Percentiles rank a stretch among this genome's conserved stretches.
Conservation (phyloP, 768 basidiomycete species). For the Hypholoma sublateritium region DNA sequence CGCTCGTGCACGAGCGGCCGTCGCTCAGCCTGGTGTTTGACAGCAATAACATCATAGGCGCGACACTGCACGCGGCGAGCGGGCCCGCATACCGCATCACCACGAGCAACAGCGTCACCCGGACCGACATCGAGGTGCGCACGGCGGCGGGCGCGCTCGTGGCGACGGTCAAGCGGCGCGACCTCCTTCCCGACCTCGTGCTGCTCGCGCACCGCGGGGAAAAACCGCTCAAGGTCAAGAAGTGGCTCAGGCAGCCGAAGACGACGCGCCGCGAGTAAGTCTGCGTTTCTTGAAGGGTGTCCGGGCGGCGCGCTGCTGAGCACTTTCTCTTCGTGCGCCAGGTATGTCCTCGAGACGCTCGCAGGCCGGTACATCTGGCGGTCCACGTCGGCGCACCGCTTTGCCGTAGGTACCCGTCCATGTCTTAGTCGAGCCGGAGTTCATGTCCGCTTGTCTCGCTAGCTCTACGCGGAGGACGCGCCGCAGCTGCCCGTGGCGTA, state of each 20-base stretch:
- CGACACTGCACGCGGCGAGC: constrained; percentile 9
- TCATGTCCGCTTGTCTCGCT: neutral
- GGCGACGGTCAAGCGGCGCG: constrained; percentile 17
- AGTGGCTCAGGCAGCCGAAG: constrained; percentile 16
- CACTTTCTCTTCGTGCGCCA: neutral
- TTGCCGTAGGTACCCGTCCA: constrained; percentile 14
- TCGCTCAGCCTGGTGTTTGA: constrained; percentile 15
- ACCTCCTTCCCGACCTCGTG: constrained; percentile 18
- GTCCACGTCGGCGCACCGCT: constrained; percentile 8
- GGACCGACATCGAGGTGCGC: constrained; percentile 6
- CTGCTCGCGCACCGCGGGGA: constrained; percentile 16
- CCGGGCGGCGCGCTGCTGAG: neutral
- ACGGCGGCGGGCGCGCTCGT: constrained; percentile 3
- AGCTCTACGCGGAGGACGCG: constrained; percentile 13
- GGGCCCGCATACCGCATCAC: constrained; percentile 14
- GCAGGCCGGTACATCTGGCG: constrained; percentile 15
- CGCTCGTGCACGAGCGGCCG: constrained; percentile 14
- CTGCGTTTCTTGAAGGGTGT: neutral
- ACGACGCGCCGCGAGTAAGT: constrained; percentile 8
- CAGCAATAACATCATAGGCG: constrained; percentile 15
- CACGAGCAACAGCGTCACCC: constrained; percentile 11
- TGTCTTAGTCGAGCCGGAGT: neutral
- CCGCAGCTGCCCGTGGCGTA: constrained; percentile 13
- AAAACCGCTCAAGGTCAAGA: constrained; percentile 13
- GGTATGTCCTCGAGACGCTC: constrained; percentile 8